Conservation (phyloP, 2,329 filamentous ascomycete genomes). For the Fusarium sp. region DNA sequence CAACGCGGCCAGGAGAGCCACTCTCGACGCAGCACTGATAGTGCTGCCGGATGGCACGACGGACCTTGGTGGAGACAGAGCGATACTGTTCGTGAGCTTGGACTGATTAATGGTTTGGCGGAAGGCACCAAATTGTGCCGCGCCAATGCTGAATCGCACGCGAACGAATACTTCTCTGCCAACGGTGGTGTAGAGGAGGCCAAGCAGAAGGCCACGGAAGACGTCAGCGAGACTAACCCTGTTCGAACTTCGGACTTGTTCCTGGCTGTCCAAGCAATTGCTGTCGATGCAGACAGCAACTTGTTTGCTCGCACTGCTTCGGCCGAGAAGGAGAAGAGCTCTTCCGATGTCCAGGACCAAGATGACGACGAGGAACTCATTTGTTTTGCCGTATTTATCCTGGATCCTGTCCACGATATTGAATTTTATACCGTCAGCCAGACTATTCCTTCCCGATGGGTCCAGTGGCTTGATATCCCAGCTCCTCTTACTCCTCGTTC, state of each 20-base stretch:
- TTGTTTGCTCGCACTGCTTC: slow-evolving; percentile 74
- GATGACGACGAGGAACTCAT: slow-evolving; percentile 71
- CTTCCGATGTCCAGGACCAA: slow-evolving; percentile 64
- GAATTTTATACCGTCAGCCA: slow-evolving; percentile 88
- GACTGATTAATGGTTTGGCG: slow-evolving; percentile 80
- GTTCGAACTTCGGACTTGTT: slow-evolving; percentile 95
- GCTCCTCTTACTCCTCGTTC: slow-evolving; percentile 66
- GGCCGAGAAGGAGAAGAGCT: slow-evolving; percentile 67
- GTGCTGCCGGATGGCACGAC: slow-evolving; percentile 82
- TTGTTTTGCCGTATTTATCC: slow-evolving; percentile 81
- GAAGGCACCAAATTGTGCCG: slow-evolving; percentile 93
- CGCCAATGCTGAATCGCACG: slow-evolving; percentile 89
- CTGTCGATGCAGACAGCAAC: slow-evolving; percentile 70
- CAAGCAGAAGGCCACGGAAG: slow-evolving; percentile 81
- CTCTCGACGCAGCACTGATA: slow-evolving; percentile 71
- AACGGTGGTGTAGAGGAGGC: slow-evolving; percentile 85
- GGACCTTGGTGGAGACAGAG: slow-evolving; percentile 94
- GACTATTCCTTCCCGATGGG: slow-evolving; percentile 85
- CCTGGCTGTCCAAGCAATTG: slow-evolving; percentile 91
- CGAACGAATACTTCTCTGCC: slow-evolving; percentile 83
- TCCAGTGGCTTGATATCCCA: slow-evolving; percentile 88
- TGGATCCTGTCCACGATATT: slow-evolving; percentile 93
- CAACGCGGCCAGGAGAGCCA: slow-evolving; percentile 91
- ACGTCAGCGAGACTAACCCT: slow-evolving; percentile 85
- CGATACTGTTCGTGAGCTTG: slow-evolving; percentile 78